Base-by-base conservation (phyloP, 2,329 filamentous ascomycete species). In the Epichloe coenophiala region DNA sequence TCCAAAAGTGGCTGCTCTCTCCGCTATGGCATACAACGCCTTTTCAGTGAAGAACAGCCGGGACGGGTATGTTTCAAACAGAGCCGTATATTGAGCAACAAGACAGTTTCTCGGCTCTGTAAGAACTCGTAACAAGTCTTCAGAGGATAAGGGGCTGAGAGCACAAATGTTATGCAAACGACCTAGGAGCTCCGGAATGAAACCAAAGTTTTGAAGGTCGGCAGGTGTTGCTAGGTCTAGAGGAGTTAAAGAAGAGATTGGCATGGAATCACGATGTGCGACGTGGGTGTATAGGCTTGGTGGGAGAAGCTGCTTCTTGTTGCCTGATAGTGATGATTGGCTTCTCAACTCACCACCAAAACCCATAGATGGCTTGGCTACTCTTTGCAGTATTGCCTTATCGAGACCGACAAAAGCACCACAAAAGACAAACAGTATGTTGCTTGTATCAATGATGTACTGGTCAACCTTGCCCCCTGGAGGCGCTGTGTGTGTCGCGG, bases 371-470 rank as follows among this genome's bases (percentile, higher is more conserved):
- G 79, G 77, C 61, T 86, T 88, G 12, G 88, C 84, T 43, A 97
- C 84, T n/a, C 93, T 83, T 52, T 89, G 85, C 53, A 95, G 74
- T 46, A 98, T 80, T 36, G 85, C 78, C 63, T 94, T 95, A 61
- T 96, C 88, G 1, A 97, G 74, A 2, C 90, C 91, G 37, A 94
- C 86, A 63, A 98, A 98, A 17, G 93, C 93, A 17, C 93, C 93
- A 12, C 90, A 94, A 65, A 93, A 95, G 41, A 98, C 89, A 68
- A 98, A 98, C 33, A 98, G 77, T 53, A 98, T 97, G 59, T 97
- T 96, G 56, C 89, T 90, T 0, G 93, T 98, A 59, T 93, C 86
- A 51, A 96, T 83, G 51, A 87, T 82, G 61, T 78, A 83, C 60
- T 83, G 80, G 48, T 81, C 78, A 8, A 76, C 71, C 57, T 78